Base-by-base conservation (phyloP, 164 flowering plant species). In the Umbilicus rupestris region DNA sequence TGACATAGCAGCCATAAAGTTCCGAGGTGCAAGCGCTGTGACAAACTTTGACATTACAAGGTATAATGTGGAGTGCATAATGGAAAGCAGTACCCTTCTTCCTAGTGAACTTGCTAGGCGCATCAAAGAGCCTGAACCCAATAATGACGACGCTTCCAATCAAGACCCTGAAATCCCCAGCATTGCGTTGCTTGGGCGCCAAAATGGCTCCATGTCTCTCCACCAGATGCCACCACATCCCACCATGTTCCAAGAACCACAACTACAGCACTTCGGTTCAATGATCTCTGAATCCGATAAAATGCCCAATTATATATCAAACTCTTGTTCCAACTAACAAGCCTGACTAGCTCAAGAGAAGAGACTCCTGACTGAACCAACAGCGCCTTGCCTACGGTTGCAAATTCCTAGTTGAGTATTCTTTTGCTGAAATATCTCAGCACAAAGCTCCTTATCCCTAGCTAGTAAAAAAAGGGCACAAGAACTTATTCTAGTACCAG, bases 1-100 rank as follows among this genome's bases (percentile, higher is more conserved):
- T 69, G 89, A 85, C 71, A 73, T 83, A 3, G 89, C 89, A 0
- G 89, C 89, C 5, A 83, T 85, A 22, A 85, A 85, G 45, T 85
- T 85, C 26, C 76, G 89, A 0, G 89, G 89, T 6, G 74, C 67
- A 12, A 85, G 75, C 19, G 89, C 89, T 7, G 89, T 85, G 6
- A 85, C 89, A 0, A 85, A 85, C 70, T 85, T 83, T 45, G 89
- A 85, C 70, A 79, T 84, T 37, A 70, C 85, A 29, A 74, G 80
- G 66, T 85, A 85, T 30, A 78, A 84, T 59, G 88, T 84, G 62
- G 86, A 84, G 15, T 35, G 77, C n/a, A 84, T 84, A 69, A 82
- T 85, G 81, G 81, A 80, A 28, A 85, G 88, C 81, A 81, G 68
- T 44, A 78, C 77, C 42, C 90, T 85, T 67, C 77, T 82, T 9